These are phyloP conservation scores for Suhomyces vadensis DNA, from an alignment of 805 yeast genomes.

Conservation along the genomic window DNA sequence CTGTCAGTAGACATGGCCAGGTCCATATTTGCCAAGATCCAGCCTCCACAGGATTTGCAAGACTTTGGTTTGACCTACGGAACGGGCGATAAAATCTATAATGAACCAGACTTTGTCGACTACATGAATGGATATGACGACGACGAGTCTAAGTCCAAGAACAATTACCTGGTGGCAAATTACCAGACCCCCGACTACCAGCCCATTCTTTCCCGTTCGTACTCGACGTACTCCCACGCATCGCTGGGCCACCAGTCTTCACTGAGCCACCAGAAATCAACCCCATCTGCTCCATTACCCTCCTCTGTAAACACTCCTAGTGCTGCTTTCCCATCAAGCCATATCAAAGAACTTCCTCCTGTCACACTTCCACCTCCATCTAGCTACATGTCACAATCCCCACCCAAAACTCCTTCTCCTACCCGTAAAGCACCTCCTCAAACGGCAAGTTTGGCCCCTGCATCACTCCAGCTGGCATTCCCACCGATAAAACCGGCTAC, in stretches of 20 bases:
- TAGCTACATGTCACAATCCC: conserved; percentile 10
- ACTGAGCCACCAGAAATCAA: neutral
- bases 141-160: conserved; percentile 8
- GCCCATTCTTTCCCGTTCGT: conserved; percentile 28
- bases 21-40: conserved; percentile 64
- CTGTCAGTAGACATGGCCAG: conserved; percentile 73
- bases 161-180: conserved; percentile 25
- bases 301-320: conserved; percentile 2
- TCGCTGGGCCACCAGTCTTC: conserved; percentile 8
- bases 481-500: conserved; percentile 9
- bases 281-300: conserved; percentile 3
- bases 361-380: conserved; percentile 8
- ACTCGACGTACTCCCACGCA: conserved; percentile 29
- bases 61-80: conserved; percentile 54
- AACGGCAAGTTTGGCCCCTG: neutral
- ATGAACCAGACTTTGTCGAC: conserved; percentile 65
- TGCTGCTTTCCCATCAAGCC: neutral
- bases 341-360: conserved; percentile 5
- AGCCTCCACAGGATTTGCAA: conserved; percentile 57
- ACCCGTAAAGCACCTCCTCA: conserved; percentile 12
- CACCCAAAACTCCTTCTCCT: conserved; percentile 13
- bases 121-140: conserved; percentile 41
- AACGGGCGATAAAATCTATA: conserved; percentile 63
- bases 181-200: conserved; percentile 36
- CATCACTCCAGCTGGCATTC: neutral